These are phyloP conservation scores for Byssothecium circinans DNA, from an alignment of 2,329 filamentous ascomycete genomes.

Conservation along the genomic window DNA sequence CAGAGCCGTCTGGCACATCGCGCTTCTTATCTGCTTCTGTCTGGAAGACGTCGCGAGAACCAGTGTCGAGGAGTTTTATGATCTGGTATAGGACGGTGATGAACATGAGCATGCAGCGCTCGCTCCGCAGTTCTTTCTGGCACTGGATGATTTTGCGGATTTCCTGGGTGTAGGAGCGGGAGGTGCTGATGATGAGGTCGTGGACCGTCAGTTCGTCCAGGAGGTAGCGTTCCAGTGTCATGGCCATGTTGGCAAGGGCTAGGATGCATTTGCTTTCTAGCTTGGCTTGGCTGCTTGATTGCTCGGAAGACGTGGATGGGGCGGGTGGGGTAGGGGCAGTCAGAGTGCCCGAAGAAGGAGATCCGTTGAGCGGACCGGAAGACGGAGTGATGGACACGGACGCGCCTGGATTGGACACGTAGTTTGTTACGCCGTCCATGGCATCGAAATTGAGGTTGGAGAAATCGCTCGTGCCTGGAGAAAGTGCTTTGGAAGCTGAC, in stretches of 20 bases:
- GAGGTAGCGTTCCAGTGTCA: conserved; percentile 11
- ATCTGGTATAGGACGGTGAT: conserved; percentile 10
- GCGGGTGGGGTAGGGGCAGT: neutral
- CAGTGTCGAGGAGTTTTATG: conserved; percentile 3
- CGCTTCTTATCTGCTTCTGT: neutral
- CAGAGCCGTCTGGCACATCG: neutral
- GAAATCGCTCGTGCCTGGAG: neutral
- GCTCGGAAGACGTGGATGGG: neutral
- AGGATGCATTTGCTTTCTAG: conserved; percentile 13
- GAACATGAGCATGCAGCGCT: conserved; percentile 7
- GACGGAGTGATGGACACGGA: too few species aligned
- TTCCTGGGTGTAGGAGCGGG: neutral
- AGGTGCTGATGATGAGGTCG: conserved; percentile 8
- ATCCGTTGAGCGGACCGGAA: too few species aligned
- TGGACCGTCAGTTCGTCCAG: conserved; percentile 9
- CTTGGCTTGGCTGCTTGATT: neutral
- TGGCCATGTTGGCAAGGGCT: conserved; percentile 8
- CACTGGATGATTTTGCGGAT: neutral
- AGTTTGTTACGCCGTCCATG: too few species aligned
- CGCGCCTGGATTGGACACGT: too few species aligned
- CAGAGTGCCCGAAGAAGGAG: neutral
- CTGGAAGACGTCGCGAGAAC: neutral
- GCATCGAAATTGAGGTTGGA: neutral
- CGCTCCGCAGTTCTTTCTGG: neutral
- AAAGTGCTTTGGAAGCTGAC: neutral